phyloP scores from a whole-genome alignment of 2,329 filamentous ascomycete genomes.

The Teratosphaeria gauchensis region DNA sequence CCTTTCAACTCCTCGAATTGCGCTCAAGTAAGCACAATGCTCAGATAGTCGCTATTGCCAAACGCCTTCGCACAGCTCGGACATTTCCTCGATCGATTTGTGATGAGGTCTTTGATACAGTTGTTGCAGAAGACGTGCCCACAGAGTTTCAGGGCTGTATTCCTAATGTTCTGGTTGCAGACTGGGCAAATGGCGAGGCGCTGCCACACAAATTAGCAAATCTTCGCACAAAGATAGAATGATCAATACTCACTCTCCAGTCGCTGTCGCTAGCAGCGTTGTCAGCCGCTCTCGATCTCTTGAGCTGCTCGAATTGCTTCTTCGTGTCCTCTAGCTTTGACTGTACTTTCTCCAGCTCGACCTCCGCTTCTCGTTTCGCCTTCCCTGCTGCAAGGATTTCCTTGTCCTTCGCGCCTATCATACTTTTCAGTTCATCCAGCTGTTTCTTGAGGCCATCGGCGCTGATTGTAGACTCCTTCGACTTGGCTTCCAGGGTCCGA shows the following conservation, averaged over 20 bases:
- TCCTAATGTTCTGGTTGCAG: conserved; percentile 87
- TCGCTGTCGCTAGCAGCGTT: conserved; percentile 67
- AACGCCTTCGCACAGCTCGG: conserved; percentile 90
- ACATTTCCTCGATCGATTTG: conserved; percentile 87
- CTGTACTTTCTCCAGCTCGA: conserved; percentile 70
- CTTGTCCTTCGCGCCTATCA: conserved; percentile 68
- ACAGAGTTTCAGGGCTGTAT: conserved; percentile 85
- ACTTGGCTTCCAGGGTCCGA: conserved; percentile 63
- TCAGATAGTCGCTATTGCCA: conserved; percentile 82
- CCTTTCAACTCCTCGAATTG: neutral
- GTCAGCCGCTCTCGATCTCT: conserved; percentile 55
- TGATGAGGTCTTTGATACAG: conserved; percentile 82
- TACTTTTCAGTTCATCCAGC: conserved; percentile 62
- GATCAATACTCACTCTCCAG: conserved; percentile 59
- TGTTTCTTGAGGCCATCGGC: conserved; percentile 67
- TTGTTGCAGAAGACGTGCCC: conserved; percentile 89
- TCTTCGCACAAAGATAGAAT: neutral
- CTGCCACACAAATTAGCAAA: conserved; percentile 31
- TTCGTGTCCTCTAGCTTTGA: conserved; percentile 66
- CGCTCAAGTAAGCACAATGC: conserved; percentile 27
- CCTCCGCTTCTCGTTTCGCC: conserved; percentile 50
- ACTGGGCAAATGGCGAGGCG: conserved; percentile 79
- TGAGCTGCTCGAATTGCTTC: conserved; percentile 79
- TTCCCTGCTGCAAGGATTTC: conserved; percentile 55
- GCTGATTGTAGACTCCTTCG: conserved; percentile 58